These are phyloP conservation scores for Przewalskia tangutica DNA, from an alignment of 257 asterid species.

Conservation along the genomic window DNA sequence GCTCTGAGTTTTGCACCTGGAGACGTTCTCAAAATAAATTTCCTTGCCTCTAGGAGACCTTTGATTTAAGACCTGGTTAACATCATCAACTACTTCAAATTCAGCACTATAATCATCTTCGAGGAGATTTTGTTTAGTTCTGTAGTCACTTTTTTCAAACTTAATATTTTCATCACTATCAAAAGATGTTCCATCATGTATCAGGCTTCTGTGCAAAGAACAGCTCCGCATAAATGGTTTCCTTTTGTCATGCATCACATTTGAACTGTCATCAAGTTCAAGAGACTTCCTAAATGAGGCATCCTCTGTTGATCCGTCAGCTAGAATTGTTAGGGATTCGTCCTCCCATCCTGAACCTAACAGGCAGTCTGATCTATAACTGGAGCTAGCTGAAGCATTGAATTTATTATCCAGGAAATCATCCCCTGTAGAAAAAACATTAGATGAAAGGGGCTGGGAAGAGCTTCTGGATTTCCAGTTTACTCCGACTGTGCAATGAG, in stretches of 20 bases:
- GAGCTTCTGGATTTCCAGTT: slow-evolving; percentile 11
- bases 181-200: slow-evolving; percentile 24
- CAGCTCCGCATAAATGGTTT: slow-evolving; percentile 40
- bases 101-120: slow-evolving; percentile 22
- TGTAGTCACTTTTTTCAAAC: slow-evolving; percentile 21
- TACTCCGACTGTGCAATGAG: slow-evolving; percentile 7
- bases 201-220: slow-evolving; percentile 29
- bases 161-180: slow-evolving; percentile 28
- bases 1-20: slow-evolving; percentile 23
- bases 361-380: slow-evolving; percentile 15
- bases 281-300: slow-evolving; percentile 23
- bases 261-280: slow-evolving; percentile 21
- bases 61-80: slow-evolving; percentile 17
- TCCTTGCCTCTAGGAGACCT: slow-evolving; percentile 18
- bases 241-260: slow-evolving; percentile 17
- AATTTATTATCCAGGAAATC: slow-evolving; percentile 12
- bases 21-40: slow-evolving; percentile 27
- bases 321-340: slow-evolving; percentile 20
- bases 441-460: slow-evolving; percentile 18
- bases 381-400: slow-evolving; percentile 21
- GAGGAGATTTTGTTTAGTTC: slow-evolving; percentile 18
- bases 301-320: slow-evolving; percentile 12
- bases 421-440: slow-evolving; percentile 25
- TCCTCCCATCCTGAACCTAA: slow-evolving; percentile 31
- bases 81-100: slow-evolving; percentile 20